Evolutionary conservation across 2,329 filamentous ascomycete species (phyloP), one percentile per base, ranked within the genome.

Genomic region (Gnomoniopsis smithogilvyi): DNA sequence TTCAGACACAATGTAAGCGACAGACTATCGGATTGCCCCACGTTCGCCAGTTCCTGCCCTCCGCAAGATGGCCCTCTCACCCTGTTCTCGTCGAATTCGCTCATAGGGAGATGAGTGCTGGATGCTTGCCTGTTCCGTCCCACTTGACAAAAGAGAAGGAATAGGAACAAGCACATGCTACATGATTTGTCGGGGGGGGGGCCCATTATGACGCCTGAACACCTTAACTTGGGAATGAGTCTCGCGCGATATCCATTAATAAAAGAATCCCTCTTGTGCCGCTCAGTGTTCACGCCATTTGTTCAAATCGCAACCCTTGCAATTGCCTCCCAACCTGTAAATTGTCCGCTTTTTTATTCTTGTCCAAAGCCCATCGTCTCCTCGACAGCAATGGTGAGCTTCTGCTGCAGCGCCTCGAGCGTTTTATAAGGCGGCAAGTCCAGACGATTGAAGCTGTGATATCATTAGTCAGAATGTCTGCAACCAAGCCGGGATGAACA

Each of bases 331-430:
- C 50, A 12, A 21, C 19, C n/a, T 19, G 19, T 33, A 30, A 8
- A 21, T n/a, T 41, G 21, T 24, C 10, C 43, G 19, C 41, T 43
- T 11, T n/a, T 17, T 66, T 92, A 99, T 79, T 99, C 95, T 79
- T 99, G 95, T 65, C 95, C 95, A 73, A 99, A 99, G 63, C 95
- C 95, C 80, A 99, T 93, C 0, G 95, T 99, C 79, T 99, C 95
- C 77, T 99, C 95, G 57, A 99, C 95, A 26, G 95, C 95, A 76
- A 96, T 96, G 7, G 93, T 95, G 67, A 99, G 81, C 78, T 99
- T 99, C 70, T 88, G 81, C 72, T 94, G 89, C 65, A 99, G 81
- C 67, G 85, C 85, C 64, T 98, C 94, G 68, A 93, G 83, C 22
- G 82, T 86, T 80, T 97, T 98, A 73, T 99, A 99, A 30, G 92